A percentile compares a stretch with the other conserved stretches of the same genome.
These are phyloP conservation scores for Leccinum uliginosum DNA, from an alignment of 768 basidiomycete species.

Conservation along the genomic window DNA sequence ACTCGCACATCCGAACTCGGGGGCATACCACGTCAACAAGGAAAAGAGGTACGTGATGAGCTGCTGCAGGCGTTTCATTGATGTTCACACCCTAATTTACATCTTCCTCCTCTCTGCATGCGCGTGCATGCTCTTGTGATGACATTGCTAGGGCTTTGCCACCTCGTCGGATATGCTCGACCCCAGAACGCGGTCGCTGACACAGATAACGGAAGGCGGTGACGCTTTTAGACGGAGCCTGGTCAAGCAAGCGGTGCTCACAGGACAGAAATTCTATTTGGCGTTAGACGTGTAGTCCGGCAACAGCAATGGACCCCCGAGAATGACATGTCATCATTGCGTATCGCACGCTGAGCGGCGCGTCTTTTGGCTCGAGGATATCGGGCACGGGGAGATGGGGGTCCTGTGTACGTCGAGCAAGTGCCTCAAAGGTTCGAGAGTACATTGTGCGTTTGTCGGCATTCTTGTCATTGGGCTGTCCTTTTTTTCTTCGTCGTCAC, in stretches of 20 bases:
- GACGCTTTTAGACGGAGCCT: conserved; percentile 5
- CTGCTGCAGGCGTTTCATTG: background rate
- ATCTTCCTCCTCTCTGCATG: too few species aligned
- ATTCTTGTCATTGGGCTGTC: background rate
- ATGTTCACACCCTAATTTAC: too few species aligned
- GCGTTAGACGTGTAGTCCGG: conserved; percentile 14
- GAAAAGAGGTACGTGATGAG: conserved; percentile 26
- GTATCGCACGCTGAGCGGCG: conserved; percentile 25
- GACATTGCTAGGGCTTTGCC: conserved; percentile 6
- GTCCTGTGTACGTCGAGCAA: conserved; percentile 22
- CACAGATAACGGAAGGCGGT: conserved; percentile 12
- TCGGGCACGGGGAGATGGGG: conserved; percentile 16
- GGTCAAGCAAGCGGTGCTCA: conserved; percentile 2
- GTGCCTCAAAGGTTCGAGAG: conserved; percentile 11
- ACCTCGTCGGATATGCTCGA: conserved; percentile 12
- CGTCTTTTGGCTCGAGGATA: conserved; percentile 28
- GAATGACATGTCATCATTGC: conserved; percentile 21
- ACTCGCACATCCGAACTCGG: conserved; percentile 31
- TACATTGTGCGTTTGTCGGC: conserved; percentile 20
- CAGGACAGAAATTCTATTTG: conserved; percentile 11
- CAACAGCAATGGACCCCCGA: background rate
- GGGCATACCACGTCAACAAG: conserved; percentile 28
- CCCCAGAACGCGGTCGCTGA: background rate
- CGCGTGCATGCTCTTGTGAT: background rate
- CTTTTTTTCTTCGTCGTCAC: background rate